These are phyloP conservation scores for Acanthochlamys bracteata DNA, from an alignment of 106 monocot species.

Conservation along the genomic window DNA sequence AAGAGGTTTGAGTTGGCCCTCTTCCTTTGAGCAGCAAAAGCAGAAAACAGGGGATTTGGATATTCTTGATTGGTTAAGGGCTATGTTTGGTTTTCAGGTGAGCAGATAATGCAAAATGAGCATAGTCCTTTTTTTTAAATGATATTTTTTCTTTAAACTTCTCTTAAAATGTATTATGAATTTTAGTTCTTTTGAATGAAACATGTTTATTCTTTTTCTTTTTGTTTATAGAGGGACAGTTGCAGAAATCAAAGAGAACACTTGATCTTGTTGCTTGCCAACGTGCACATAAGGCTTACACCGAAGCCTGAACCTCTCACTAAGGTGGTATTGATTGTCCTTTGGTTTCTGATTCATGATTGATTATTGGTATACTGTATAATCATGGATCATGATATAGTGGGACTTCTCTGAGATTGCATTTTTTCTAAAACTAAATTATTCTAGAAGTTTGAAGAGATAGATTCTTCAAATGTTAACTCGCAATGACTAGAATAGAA, in stretches of 20 bases:
- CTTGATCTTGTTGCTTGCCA: constrained; percentile 77
- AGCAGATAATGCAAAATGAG: background rate
- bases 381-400: too few species aligned
- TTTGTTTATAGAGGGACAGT: constrained; percentile 67
- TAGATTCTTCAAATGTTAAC: too few species aligned
- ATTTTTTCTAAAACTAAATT: too few species aligned
- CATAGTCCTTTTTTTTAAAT: too few species aligned
- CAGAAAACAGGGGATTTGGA: constrained; percentile 84
- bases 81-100: constrained; percentile 99
- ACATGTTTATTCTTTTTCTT: background rate
- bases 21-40: constrained; percentile 67
- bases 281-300: constrained; percentile 72
- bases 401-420: too few species aligned
- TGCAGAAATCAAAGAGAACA: constrained; percentile 93
- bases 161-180: background rate
- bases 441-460: too few species aligned
- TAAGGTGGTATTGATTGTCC: constrained; percentile 41
- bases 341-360: too few species aligned
- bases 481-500: too few species aligned
- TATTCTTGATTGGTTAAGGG: constrained; percentile 89
- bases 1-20: constrained; percentile 72
- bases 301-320: constrained; percentile 95
- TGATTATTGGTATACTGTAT: too few species aligned
- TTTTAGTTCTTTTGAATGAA: background rate
- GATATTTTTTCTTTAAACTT: too few species aligned